Conservation (phyloP, 1,139 yeast genomes). For the Candida sp. region DNA sequence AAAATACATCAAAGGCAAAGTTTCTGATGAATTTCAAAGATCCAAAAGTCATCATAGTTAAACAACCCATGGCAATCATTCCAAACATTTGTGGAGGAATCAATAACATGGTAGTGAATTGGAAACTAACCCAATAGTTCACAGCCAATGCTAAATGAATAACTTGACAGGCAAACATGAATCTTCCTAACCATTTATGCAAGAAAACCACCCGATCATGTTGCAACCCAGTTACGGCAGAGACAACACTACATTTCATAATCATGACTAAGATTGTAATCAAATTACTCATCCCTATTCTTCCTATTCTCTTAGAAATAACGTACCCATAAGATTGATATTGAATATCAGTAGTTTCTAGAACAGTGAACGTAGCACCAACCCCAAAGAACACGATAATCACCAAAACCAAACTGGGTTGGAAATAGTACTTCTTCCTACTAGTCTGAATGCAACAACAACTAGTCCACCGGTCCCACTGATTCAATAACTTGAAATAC, state of each 20-base stretch:
- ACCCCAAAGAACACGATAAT: constrained; percentile 23
- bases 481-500: constrained; percentile 22
- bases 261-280: constrained; percentile 36
- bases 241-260: constrained; percentile 36
- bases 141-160: constrained; percentile 30
- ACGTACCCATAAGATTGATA: constrained; percentile 38
- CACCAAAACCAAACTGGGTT: constrained; percentile 38
- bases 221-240: constrained; percentile 39
- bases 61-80: constrained; percentile 40
- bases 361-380: constrained; percentile 20
- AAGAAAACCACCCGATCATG: constrained; percentile 36
- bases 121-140: constrained; percentile 39
- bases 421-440: constrained; percentile 22
- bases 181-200: constrained; percentile 45
- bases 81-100: constrained; percentile 56
- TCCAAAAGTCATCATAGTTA: constrained; percentile 35
- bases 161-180: constrained; percentile 35
- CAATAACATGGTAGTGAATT: constrained; percentile 37
- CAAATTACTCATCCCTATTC: constrained; percentile 37
- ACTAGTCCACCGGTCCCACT: constrained; percentile 26
- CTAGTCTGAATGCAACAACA: constrained; percentile 21
- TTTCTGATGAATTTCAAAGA: constrained; percentile 34
- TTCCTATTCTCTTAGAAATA: constrained; percentile 40
- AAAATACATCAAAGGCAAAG: constrained; percentile 43
- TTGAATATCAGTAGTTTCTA: constrained; percentile 32